Evolutionary conservation across 148 eudicot genomes (phyloP), one percentile per base, ranked within the genome.

Genomic region (Agrostemma githago): DNA sequence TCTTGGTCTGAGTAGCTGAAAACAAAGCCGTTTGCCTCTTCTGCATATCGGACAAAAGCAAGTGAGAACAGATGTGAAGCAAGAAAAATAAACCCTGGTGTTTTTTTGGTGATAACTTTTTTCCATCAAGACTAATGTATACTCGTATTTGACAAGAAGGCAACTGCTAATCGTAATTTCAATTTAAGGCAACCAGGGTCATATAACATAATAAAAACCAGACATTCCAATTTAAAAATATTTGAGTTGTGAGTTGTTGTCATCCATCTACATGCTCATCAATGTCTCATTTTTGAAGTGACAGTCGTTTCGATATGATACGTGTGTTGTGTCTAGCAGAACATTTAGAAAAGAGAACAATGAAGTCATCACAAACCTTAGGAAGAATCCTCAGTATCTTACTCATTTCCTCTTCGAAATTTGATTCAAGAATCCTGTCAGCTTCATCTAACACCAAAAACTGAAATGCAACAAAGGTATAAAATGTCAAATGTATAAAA

Each of bases 401-500:
- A 82, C 82, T 89, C 96, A 95, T 86, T 73, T 95, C 99, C 73
- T 90, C 97, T 80, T 92, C 97, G 77, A 95, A 95, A 74, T 95
- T 95, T 7, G 87, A 85, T 83, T 95, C 97, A 85, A 95, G 74
- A 54, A 95, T 90, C 78, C 99, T 80, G 77, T 95, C 99, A 72
- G 97, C 99, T 88, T 95, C 99, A 83, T 95, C 99, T 77, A 95
- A 84, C 17, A 85, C 68, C 37, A 95, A 86, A 66, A 88, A 87
- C 97, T 95, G 90, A 46, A 88, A 86, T 77, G 64, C 40, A 62
- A 39, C 57, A 72, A 41, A 66, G 19, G 37, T 62, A 44, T 64
- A 34, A 48, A 48, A 21, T 48, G 43, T 15, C 64, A 54, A 40
- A 11, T 5, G n/a, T 41, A 67, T 43, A 10, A 26, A 26, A 26